Conservation (phyloP, 2,329 filamentous ascomycete genomes). For the Aspergillus novofumigatus region DNA sequence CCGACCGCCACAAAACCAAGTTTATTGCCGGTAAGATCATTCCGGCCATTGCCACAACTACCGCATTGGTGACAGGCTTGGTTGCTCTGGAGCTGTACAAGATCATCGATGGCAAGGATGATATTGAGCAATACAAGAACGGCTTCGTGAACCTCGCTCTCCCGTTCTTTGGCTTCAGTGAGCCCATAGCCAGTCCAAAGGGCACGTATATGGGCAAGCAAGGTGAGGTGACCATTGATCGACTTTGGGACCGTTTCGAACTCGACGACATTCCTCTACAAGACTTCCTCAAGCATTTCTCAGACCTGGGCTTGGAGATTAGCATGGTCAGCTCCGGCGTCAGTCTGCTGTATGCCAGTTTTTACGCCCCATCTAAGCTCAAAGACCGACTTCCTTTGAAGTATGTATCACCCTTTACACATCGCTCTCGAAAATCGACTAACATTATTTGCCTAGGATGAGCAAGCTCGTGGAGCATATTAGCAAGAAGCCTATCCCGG, state of each 20-base stretch:
- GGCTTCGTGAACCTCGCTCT: conserved; percentile 95
- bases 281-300: conserved; percentile 79
- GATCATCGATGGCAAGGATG: conserved; percentile 90
- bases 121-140: conserved; percentile 98
- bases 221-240: conserved; percentile 78
- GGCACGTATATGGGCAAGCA: conserved; percentile 78
- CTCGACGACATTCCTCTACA: conserved; percentile 77
- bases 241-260: conserved; percentile 97
- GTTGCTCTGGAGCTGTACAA: conserved; percentile 94
- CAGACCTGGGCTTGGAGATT: conserved; percentile 72
- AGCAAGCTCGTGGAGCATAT: conserved; percentile 83
- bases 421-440: conserved; percentile 13
- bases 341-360: conserved; percentile 87
- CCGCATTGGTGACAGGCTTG: conserved; percentile 88
- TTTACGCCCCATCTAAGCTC: conserved; percentile 78
- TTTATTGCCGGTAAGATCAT: conserved; percentile 99
- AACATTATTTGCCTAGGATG: conserved; percentile 55
- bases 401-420: conserved; percentile 44
- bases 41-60: conserved; percentile 95
- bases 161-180: conserved; percentile 97
- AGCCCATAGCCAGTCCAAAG: conserved; percentile 92
- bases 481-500: conserved; percentile 85
- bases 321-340: conserved; percentile 98
- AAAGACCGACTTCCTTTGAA: conserved; percentile 74
- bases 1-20: conserved; percentile 96